Conservation (phyloP, 2,329 filamentous ascomycete species). For the Graphium sp. region DNA sequence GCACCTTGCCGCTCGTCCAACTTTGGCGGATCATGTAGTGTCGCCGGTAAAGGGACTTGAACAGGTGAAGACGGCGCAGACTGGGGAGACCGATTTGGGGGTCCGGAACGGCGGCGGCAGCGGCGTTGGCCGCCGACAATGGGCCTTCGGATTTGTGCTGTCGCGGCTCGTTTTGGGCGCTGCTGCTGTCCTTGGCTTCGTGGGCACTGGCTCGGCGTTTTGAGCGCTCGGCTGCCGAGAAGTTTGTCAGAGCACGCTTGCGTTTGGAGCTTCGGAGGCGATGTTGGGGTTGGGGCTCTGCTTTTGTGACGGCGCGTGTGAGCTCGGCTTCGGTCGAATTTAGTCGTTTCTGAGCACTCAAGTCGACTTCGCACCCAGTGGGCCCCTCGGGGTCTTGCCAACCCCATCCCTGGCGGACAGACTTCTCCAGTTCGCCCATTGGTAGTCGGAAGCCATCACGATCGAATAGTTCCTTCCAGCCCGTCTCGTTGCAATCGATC, state of each 20-base stretch:
- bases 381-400: conserved; percentile 78
- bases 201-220: conserved; percentile 35
- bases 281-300: conserved; percentile 21
- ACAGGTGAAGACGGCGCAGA: conserved; percentile 73
- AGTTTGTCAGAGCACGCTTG: conserved; percentile 31
- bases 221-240: conserved; percentile 27
- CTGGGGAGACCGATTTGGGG: conserved; percentile 64
- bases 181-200: conserved; percentile 22
- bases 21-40: conserved; percentile 80
- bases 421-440: conserved; percentile 66
- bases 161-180: conserved; percentile 19
- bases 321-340: conserved; percentile 36
- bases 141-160: conserved; percentile 59
- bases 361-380: conserved; percentile 64
- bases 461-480: conserved; percentile 89
- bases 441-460: conserved; percentile 66
- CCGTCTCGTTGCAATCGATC: conserved; percentile 82
- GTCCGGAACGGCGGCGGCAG: conserved; percentile 66
- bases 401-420: conserved; percentile 86
- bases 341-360: conserved; percentile 42
- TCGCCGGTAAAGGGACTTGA: conserved; percentile 88
- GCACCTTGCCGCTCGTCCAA: conserved; percentile 77
- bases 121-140: conserved; percentile 70
- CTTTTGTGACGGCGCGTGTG: conserved; percentile 18
- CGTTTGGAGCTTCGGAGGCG: conserved; percentile 36